Evolutionary conservation across 208 protist genomes (phyloP), one percentile per base, ranked within the genome.

Genomic region (Trypanosomatidae sp.): DNA sequence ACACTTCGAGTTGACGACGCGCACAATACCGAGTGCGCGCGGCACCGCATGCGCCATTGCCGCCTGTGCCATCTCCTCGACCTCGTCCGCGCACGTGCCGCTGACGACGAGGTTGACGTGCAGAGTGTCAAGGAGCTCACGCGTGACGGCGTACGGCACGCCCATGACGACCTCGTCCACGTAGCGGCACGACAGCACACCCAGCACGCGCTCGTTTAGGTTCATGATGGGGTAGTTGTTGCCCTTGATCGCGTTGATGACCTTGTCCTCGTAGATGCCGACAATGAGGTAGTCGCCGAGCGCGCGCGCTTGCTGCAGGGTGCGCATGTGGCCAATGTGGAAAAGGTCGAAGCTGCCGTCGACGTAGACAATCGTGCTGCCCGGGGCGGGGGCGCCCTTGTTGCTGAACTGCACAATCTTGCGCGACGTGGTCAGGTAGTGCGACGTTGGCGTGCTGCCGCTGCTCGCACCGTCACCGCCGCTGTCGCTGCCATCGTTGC

Each of bases 111-210:
- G 42, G 28, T 50, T 27, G 18, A 92, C 63, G 27, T 84, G 67
- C 26, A 98, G 69, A n/a, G 37, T 59, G 10, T 94, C 72, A 24
- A 99, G 88, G 4, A 98, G 44, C 32, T 93, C 90, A 41, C 91
- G 76, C 8, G 85, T 91, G 2, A 99, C 66, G 11, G 67, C 52
- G 30, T 84, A 85, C 0, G 97, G 97, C 23, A 97, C 96, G n/a
- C 96, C 96, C 60, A 99, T 95, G 19, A 99, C 69, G 4, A 99
- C 96, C 58, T 99, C 96, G 60, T 99, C 97, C 0, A 98, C 97
- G 56, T 97, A 96, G 27, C 80, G 62, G 64, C 94, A 98, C 4
- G 95, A 88, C 2, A 99, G 69, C 28, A 99, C 92, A 46, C 79
- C 77, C 0, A 99, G 71, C 13, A 94, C 82, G 45, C 97, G 83